phyloP scores from a whole-genome alignment of 2,329 filamentous ascomycete genomes.

The Colletotrichum kahawae region DNA sequence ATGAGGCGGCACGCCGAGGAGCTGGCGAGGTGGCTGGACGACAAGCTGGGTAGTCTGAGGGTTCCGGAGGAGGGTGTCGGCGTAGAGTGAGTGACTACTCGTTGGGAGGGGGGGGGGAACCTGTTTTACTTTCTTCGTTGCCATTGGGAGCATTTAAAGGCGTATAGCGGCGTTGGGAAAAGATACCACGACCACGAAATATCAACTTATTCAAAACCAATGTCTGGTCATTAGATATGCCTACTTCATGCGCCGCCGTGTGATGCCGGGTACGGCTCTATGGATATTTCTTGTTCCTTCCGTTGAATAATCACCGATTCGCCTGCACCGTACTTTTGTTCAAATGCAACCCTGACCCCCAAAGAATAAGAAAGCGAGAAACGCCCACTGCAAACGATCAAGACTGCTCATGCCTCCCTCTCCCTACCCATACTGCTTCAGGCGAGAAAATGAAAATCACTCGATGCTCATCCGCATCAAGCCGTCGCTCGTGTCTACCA shows the following conservation, averaged over 20 bases:
- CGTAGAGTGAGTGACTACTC: constrained; percentile 26
- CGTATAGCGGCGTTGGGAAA: constrained; percentile 14
- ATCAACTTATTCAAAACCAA: not conserved
- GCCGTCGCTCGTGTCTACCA: constrained; percentile 94
- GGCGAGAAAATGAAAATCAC: constrained; percentile 38
- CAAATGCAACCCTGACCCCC: not conserved
- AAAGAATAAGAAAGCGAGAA: not conserved
- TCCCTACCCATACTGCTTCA: not conserved
- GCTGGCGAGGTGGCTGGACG: constrained; percentile 63
- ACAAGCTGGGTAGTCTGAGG: constrained; percentile 58
- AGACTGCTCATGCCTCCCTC: too few species aligned
- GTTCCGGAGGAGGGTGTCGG: constrained; percentile 59
- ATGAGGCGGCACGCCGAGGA: constrained; percentile 64
- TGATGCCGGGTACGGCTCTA: constrained; percentile 5
- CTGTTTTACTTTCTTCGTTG: not conserved
- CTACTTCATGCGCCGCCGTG: not conserved
- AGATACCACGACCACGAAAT: constrained; percentile 21
- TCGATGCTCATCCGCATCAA: constrained; percentile 98
- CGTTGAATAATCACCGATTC: not conserved
- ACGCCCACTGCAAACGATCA: not conserved
- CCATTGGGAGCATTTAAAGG: not conserved
- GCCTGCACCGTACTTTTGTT: not conserved
- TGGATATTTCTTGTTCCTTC: constrained; percentile 1
- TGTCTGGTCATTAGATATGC: not conserved
- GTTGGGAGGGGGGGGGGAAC: not conserved